Conservation (phyloP, 495 filamentous ascomycete genomes). For the Daldinia bambusicola region DNA sequence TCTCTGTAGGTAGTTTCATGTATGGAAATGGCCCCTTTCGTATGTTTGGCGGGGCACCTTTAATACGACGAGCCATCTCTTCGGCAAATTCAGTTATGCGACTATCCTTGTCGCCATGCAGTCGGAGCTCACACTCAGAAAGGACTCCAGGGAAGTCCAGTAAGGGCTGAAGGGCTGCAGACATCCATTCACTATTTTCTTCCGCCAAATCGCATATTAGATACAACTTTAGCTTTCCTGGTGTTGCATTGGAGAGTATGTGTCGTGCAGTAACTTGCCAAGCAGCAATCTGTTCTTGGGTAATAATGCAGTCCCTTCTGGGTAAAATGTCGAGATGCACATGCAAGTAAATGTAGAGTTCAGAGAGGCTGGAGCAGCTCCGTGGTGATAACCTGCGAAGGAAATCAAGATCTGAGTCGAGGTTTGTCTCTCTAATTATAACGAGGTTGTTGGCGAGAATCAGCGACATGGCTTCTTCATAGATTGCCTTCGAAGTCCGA, state of each 20-base stretch:
- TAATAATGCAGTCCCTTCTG: not conserved
- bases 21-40: conserved; percentile 5
- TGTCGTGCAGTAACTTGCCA: conserved; percentile 7
- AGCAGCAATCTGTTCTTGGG: not conserved
- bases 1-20: conserved; percentile 3
- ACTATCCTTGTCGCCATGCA: not conserved
- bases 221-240: not conserved
- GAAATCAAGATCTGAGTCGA: not conserved
- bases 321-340: not conserved
- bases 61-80: not conserved
- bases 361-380: not conserved
- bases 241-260: not conserved
- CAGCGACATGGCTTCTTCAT: conserved; percentile 1
- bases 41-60: not conserved
- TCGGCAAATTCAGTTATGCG: not conserved
- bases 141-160: conserved; percentile 1
- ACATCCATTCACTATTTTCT: not conserved
- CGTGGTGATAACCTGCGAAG: not conserved
- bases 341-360: not conserved
- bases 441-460: not conserved
- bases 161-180: conserved; percentile 1
- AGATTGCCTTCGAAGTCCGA: conserved; percentile 4
- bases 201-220: conserved; percentile 4
- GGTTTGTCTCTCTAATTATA: no score
- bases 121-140: not conserved